A percentile compares a stretch with the other conserved stretches of the same genome.
Evolutionary conservation across 2,329 filamentous ascomycete genomes (phyloP).

Genomic region (Cladorrhinum sp.): DNA sequence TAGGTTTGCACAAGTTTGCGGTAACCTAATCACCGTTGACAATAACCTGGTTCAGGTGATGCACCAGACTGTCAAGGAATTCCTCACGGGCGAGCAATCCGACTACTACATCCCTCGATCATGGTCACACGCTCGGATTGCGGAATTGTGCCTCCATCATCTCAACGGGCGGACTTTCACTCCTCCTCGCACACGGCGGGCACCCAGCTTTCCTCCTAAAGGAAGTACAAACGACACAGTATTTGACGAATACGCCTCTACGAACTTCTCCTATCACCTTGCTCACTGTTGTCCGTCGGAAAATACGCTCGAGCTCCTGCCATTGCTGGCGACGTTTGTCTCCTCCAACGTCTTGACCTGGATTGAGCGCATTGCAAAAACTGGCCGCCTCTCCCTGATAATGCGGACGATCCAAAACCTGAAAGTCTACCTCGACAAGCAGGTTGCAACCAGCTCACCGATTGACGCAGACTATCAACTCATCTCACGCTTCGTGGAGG

Average conservation of each 20-base stretch:
- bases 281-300: slow-evolving; percentile 25
- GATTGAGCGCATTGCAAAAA: slow-evolving; percentile 33
- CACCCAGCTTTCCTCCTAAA: slow-evolving; percentile 12
- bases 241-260: slow-evolving; percentile 31
- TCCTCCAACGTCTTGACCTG: slow-evolving; percentile 35
- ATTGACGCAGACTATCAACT: slow-evolving; percentile 19
- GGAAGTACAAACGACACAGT: slow-evolving; percentile 15
- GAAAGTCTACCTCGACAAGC: slow-evolving; percentile 16
- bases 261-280: slow-evolving; percentile 36
- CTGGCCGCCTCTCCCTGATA: slow-evolving; percentile 14
- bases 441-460: slow-evolving; percentile 16
- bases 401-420: slow-evolving; percentile 17
- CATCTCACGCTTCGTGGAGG: slow-evolving; percentile 13
- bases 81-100: slow-evolving; percentile 26
- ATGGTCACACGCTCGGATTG: slow-evolving; percentile 32
- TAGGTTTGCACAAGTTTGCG: slow-evolving; percentile 25
- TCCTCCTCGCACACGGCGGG: slow-evolving; percentile 29
- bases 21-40: slow-evolving; percentile 38
- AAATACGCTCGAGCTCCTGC: slow-evolving; percentile 20
- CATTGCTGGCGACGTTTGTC: slow-evolving; percentile 31
- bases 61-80: slow-evolving; percentile 39
- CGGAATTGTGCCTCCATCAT: slow-evolving; percentile 35
- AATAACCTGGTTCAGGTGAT: slow-evolving; percentile 34
- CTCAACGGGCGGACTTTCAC: slow-evolving; percentile 35
- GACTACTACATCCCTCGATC: slow-evolving; percentile 23